Base-by-base conservation (phyloP, 768 basidiomycete species). In the Pulveroboletus sp. region DNA sequence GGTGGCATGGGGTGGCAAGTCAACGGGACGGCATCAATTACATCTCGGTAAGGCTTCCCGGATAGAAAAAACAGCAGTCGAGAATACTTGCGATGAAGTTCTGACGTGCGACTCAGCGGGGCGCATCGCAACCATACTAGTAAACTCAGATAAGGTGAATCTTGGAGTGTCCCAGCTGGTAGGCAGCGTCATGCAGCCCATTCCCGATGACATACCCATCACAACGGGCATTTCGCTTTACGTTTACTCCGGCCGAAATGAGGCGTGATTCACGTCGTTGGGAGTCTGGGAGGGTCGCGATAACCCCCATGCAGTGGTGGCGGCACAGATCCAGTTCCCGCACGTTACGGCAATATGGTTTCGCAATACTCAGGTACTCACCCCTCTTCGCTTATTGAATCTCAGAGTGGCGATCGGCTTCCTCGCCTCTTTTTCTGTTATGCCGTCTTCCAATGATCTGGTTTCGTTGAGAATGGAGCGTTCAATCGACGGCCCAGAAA, bases 21-120 rank as follows among this genome's bases (percentile, higher is more conserved):
- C 45, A 54, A 53, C 58, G 53, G 43, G 34, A 65, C 61, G 65
- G 68, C 34, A 47, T 55, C 62, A 62, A 68, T 66, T 55, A 49
- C 61, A 62, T 47, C 48, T 66, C 62, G 68, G 68, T 63, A 63
- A 58, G 32, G 24, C 48, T 60, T 62, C 52, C 60, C 56, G 55
- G 54, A 50, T 54, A 47, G 53, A 55, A 57, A 61, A 58, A 44
- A 41, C 32, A 46, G 49, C 19, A 42, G 55, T 55, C 45, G 53
- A 56, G 54, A 56, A 63, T 52, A 30, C 41, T 40, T 34, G 27
- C 27, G 43, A 22, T 56, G 49, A 51, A 41, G 55, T 53, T 45
- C 48, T 52, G 45, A 51, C 56, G 58, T 57, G 56, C 48, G 55
- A 56, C 53, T 51, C 8, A 56, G 49, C 43, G 43, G 48, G 56